These are phyloP conservation scores for Penicillium ucsense DNA, from an alignment of 495 filamentous ascomycete species.

Conservation along the genomic window DNA sequence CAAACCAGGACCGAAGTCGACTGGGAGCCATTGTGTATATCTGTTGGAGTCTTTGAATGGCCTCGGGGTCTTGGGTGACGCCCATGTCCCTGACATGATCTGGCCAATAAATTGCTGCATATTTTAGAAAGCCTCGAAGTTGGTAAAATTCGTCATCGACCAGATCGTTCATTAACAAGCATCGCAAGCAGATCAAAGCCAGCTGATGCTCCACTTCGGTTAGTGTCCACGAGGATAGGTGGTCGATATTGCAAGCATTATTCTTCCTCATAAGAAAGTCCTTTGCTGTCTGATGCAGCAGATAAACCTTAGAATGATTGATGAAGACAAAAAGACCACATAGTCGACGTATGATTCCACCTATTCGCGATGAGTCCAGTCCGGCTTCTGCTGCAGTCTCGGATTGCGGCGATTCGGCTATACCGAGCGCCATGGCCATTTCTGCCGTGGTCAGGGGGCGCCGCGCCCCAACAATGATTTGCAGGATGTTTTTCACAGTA, in stretches of 20 bases:
- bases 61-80: not conserved
- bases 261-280: constrained; percentile 16
- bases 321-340: constrained; percentile 33
- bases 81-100: constrained; percentile 13
- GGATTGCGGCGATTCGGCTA: constrained; percentile 10
- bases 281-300: constrained; percentile 25
- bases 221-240: constrained; percentile 3
- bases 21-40: constrained; percentile 4
- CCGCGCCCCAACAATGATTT: constrained; percentile 27
- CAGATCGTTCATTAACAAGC: constrained; percentile 13
- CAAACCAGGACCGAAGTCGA: too few species aligned
- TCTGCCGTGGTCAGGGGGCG: constrained; percentile 27
- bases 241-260: not conserved
- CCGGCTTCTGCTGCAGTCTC: constrained; percentile 16
- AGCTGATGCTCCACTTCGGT: constrained; percentile 9
- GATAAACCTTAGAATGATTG: constrained; percentile 25
- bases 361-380: constrained; percentile 7
- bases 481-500: constrained; percentile 18
- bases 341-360: constrained; percentile 17
- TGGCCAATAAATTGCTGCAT: constrained; percentile 18
- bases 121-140: constrained; percentile 9
- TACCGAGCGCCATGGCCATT: constrained; percentile 28
- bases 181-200: constrained; percentile 15
- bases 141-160: constrained; percentile 1
- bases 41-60: constrained; percentile 2